Base-by-base conservation (phyloP, 768 basidiomycete species). In the Punctularia strigosozonata region DNA sequence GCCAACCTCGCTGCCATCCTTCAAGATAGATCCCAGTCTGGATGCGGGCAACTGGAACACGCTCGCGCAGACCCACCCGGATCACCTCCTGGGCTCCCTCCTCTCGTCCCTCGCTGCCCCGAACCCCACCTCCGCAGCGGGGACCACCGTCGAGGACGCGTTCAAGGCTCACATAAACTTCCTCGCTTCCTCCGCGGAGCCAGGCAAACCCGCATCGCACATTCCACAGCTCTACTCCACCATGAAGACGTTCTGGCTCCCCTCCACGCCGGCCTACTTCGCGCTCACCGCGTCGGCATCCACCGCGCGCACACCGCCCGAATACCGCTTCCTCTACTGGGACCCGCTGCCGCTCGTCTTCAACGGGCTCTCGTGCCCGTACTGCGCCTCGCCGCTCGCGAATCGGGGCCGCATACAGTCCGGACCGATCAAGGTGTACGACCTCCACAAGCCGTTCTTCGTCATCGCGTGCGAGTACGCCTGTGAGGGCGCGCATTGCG, bases 301-400 rank as follows among this genome's bases (percentile, higher is more conserved):
- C 7, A 72, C 69, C 5, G 65, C 77, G 8, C 75, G 81, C 26
- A 80, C 73, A 0, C 75, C 79, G 2, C 77, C 79, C 5, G 76
- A 83, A 39, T 78, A 86, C 45, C 73, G 72, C 3, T 88, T 88
- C 58, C 61, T 88, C n/a, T 88, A 83, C 48, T 88, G 85, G 85
- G 85, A 88, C 44, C 85, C 85, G 0, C 76, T 78, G 36, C 80
- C 84, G 1, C 73, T 88, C 34, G 75, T 85, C 6, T 83, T 87
- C 62, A 83, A 86, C 43, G 85, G 85, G 3, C 80, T 88, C 31
- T 65, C 73, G 1, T 88, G 85, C 47, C 80, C 83, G 0, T 64
- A 51, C 31, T 88, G 85, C 50, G 58, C 71, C 5, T 50, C 66
- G 4, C 67, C 77, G 1, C 68, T 88, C 26, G 46, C 53, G 24